Conservation (phyloP, 768 basidiomycete genomes). For the Suillus placidus region DNA sequence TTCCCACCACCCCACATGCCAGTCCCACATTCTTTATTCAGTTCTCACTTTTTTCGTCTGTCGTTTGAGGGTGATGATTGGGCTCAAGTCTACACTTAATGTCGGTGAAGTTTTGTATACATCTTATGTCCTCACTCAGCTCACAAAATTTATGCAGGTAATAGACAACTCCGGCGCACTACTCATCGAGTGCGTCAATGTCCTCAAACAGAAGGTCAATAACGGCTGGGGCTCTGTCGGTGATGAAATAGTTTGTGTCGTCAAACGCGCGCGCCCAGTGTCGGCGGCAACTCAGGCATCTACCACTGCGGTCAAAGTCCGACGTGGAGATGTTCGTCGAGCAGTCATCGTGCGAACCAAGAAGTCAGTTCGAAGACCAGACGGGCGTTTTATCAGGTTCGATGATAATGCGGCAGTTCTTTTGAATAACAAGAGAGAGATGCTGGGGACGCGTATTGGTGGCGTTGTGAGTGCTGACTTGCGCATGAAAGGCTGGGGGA, state of each 20-base stretch:
- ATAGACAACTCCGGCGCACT: conserved; percentile 98
- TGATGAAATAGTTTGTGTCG: conserved; percentile 95
- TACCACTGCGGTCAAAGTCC: conserved; percentile 84
- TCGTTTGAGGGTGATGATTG: conserved; percentile 66
- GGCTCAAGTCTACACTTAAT: conserved; percentile 90
- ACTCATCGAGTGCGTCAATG: conserved; percentile 93
- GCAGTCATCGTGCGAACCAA: conserved; percentile 95
- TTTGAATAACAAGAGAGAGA: conserved; percentile 93
- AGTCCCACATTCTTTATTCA: conserved; percentile 2
- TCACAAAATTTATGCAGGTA: conserved; percentile 51
- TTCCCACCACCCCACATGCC: background rate
- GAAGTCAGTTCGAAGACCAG: conserved; percentile 82
- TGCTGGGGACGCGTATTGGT: conserved; percentile 93
- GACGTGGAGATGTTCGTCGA: conserved; percentile 91
- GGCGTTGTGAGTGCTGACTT: conserved; percentile 93
- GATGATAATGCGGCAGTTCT: conserved; percentile 97
- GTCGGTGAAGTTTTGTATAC: conserved; percentile 43
- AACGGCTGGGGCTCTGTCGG: conserved; percentile 93
- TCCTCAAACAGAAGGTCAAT: conserved; percentile 94
- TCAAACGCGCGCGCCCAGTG: conserved; percentile 87
- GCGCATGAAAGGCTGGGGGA: conserved; percentile 91
- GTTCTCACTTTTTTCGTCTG: background rate
- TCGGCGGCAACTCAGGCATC: conserved; percentile 66
- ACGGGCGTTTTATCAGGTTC: conserved; percentile 86
- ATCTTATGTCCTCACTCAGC: background rate